These are phyloP conservation scores for Gymnopilus dilepis DNA, from an alignment of 768 basidiomycete species.

Conservation along the genomic window DNA sequence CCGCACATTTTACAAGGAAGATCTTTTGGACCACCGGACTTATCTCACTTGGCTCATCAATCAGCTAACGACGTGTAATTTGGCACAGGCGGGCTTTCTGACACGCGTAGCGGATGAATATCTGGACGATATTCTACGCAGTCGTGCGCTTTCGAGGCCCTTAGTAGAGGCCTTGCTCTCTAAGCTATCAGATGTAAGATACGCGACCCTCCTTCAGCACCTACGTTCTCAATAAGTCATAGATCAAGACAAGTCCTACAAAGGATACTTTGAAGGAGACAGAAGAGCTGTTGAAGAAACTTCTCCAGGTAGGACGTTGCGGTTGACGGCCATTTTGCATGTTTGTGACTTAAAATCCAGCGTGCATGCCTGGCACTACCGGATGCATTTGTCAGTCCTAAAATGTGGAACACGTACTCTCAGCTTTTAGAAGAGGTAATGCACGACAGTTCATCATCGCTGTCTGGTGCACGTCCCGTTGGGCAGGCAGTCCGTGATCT, in stretches of 20 bases:
- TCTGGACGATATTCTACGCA: slow-evolving; percentile 67
- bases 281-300: slow-evolving; percentile 53
- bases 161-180: slow-evolving; percentile 73
- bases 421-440: slow-evolving; percentile 53
- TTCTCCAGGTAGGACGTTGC: slow-evolving; percentile 58
- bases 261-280: slow-evolving; percentile 61
- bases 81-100: slow-evolving; percentile 82
- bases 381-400: slow-evolving; percentile 77
- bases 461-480: slow-evolving; percentile 36
- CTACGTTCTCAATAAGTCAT: slow-evolving; percentile 5
- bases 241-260: slow-evolving; percentile 62
- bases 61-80: slow-evolving; percentile 76
- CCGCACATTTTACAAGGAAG: slow-evolving; percentile 79
- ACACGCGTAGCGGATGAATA: slow-evolving; percentile 82
- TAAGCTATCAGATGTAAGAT: slow-evolving; percentile 67
- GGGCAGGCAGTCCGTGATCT: slow-evolving; percentile 49
- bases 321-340: background rate
- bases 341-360: slow-evolving; percentile 40
- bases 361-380: slow-evolving; percentile 72
- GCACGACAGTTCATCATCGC: slow-evolving; percentile 41
- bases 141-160: slow-evolving; percentile 70
- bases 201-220: background rate
- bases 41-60: slow-evolving; percentile 83
- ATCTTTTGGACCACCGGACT: slow-evolving; percentile 77
- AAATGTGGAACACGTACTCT: slow-evolving; percentile 64